Percentiles rank a stretch among this genome's conserved stretches.
These are phyloP conservation scores for Triangularia setosa DNA, from an alignment of 2,329 filamentous ascomycete species.

Conservation along the genomic window DNA sequence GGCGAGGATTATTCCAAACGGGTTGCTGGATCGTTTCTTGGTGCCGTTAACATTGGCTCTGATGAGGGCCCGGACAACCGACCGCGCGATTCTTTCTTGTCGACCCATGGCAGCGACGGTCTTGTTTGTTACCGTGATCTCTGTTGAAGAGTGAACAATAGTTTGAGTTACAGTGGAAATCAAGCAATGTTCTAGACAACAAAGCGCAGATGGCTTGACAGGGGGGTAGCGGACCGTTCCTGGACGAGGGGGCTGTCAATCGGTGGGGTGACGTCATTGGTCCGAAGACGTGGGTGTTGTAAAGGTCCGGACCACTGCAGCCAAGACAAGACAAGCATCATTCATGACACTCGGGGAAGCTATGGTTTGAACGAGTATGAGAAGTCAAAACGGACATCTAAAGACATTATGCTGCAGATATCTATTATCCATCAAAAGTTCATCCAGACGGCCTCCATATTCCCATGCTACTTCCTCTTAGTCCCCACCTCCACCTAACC, in stretches of 20 bases:
- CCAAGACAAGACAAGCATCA: neutral
- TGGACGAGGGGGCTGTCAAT: neutral
- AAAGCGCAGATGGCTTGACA: neutral
- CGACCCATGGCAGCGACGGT: constrained; percentile 26
- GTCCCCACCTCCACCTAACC: no score
- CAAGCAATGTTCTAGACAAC: neutral
- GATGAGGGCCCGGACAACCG: constrained; percentile 37
- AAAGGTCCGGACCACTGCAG: neutral
- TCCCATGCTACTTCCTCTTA: no score
- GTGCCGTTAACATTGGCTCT: constrained; percentile 25
- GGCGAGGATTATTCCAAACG: constrained; percentile 42
- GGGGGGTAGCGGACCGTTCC: neutral
- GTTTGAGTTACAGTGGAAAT: neutral
- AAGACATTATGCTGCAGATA: no score
- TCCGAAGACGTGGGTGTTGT: neutral
- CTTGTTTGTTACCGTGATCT: neutral
- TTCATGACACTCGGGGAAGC: no score
- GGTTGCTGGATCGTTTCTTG: constrained; percentile 27
- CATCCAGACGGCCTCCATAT: no score
- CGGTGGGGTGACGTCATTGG: neutral
- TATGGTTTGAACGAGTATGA: neutral
- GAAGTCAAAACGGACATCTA: no score
- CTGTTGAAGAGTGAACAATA: neutral
- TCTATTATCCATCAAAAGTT: no score
- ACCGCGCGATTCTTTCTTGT: constrained; percentile 36